Conservation (phyloP, 2,329 filamentous ascomycete species). For the Ceratocystis huliohia region DNA sequence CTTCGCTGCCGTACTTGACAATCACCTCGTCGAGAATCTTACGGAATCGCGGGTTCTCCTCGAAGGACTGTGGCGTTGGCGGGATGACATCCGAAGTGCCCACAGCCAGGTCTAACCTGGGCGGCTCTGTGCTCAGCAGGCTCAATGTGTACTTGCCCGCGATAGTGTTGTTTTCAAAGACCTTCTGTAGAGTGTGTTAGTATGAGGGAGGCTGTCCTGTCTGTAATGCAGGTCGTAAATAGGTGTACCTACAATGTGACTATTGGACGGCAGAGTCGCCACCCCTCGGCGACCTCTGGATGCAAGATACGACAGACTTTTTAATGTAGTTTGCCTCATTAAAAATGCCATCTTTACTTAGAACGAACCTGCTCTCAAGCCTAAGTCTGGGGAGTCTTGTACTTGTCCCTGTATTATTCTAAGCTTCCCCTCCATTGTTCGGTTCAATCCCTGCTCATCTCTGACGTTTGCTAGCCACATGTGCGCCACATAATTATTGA, state of each 20-base stretch:
- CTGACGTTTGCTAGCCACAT: constrained; percentile 13
- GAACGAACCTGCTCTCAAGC: neutral
- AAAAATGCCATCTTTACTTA: constrained; percentile 5
- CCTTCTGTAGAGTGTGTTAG: constrained; percentile 36
- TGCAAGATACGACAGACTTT: neutral
- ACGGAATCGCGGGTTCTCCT: constrained; percentile 47
- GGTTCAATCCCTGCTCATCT: constrained; percentile 5
- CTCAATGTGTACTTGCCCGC: constrained; percentile 42
- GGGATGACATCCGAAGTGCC: constrained; percentile 47
- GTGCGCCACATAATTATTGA: neutral
- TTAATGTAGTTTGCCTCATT: neutral
- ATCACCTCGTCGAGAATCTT: constrained; percentile 46
- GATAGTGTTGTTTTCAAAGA: constrained; percentile 38
- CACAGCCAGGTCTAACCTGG: constrained; percentile 41
- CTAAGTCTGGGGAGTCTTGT: neutral
- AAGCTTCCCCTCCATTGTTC: neutral
- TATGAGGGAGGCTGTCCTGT: neutral
- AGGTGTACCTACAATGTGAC: constrained; percentile 38
- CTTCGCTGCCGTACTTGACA: constrained; percentile 41
- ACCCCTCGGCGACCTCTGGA: constrained; percentile 25
- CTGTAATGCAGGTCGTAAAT: neutral
- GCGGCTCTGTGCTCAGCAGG: constrained; percentile 46
- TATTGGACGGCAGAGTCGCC: constrained; percentile 39
- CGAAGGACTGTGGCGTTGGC: constrained; percentile 48
- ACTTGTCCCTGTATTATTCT: neutral